These are phyloP conservation scores for Cucurbita moschata DNA, from an alignment of 306 rosid genomes.

Conservation along the genomic window DNA sequence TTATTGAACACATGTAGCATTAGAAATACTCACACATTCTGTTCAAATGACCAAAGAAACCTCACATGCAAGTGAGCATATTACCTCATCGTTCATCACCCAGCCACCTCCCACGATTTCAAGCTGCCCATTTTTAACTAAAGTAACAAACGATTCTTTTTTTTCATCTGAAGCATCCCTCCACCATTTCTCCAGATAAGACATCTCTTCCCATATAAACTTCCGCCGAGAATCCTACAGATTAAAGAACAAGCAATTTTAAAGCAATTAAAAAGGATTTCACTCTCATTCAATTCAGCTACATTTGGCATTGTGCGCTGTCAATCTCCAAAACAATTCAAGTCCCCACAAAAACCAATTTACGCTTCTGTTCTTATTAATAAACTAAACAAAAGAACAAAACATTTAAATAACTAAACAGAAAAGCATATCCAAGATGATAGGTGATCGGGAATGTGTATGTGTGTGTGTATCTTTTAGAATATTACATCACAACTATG, in stretches of 20 bases:
- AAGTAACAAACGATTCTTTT: constrained; percentile 44
- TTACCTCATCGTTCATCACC: constrained; percentile 99
- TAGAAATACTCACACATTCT: neutral
- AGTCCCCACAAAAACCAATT: neutral
- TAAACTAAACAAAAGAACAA: neutral
- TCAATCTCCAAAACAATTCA: neutral
- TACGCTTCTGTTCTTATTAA: neutral
- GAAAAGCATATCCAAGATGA: neutral
- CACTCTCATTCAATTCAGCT: neutral
- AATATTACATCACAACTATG: neutral
- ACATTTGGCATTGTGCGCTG: neutral
- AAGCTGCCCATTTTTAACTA: constrained; percentile 78
- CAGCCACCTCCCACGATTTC: constrained; percentile 99
- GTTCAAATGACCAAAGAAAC: neutral
- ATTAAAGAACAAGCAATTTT: neutral
- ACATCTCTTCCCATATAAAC: constrained; percentile 99
- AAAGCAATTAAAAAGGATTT: neutral
- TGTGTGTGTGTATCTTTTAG: too few relatives aligned
- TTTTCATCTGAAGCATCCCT: constrained; percentile 58
- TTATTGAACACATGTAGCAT: neutral
- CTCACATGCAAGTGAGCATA: constrained; percentile 9
- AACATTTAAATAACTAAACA: neutral
- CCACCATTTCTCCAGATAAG: constrained; percentile 99
- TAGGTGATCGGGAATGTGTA: neutral
- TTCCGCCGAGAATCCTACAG: constrained; percentile 71